Evolutionary conservation across 2,329 filamentous ascomycete genomes (phyloP), one percentile per base, ranked within the genome.

Genomic region (Fusarium agapanthi): DNA sequence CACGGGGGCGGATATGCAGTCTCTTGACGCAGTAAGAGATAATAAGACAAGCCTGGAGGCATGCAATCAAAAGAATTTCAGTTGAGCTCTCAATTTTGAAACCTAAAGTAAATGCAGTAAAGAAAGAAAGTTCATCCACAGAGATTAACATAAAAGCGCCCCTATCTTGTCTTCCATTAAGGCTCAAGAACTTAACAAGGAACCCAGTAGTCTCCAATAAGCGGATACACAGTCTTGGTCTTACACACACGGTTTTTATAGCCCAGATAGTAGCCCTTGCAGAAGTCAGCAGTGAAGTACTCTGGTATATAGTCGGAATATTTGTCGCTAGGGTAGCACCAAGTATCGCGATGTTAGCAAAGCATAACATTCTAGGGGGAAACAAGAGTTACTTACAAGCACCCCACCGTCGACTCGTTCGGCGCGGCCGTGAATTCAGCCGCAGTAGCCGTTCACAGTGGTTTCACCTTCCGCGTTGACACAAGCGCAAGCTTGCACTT

Each of bases 71-170:
- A n/a, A n/a, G n/a, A n/a, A n/a, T n/a, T n/a, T n/a, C n/a, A n/a
- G n/a, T n/a, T n/a, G n/a, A n/a, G n/a, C n/a, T n/a, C n/a, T n/a
- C n/a, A n/a, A n/a, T n/a, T n/a, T n/a, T n/a, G n/a, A n/a, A n/a
- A n/a, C n/a, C n/a, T n/a, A n/a, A n/a, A n/a, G n/a, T n/a, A n/a
- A n/a, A n/a, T n/a, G n/a, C n/a, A n/a, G n/a, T n/a, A n/a, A n/a
- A n/a, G n/a, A n/a, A n/a, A n/a, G n/a, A n/a, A n/a, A n/a, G n/a
- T n/a, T n/a, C n/a, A n/a, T n/a, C n/a, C n/a, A n/a, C n/a, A n/a
- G n/a, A n/a, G n/a, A n/a, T n/a, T n/a, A n/a, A 20, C 7, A 26
- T 4, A 1, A 4, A 12, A 13, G 7, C 7, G 11, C 6, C 7
- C 15, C 2, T 18, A 5, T 24, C 7, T 10, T 18, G 7, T 24